A percentile compares a stretch with the other conserved stretches of the same genome.
Evolutionary conservation across 2,329 filamentous ascomycete species (phyloP).

Genomic region (Fusarium clavum): DNA sequence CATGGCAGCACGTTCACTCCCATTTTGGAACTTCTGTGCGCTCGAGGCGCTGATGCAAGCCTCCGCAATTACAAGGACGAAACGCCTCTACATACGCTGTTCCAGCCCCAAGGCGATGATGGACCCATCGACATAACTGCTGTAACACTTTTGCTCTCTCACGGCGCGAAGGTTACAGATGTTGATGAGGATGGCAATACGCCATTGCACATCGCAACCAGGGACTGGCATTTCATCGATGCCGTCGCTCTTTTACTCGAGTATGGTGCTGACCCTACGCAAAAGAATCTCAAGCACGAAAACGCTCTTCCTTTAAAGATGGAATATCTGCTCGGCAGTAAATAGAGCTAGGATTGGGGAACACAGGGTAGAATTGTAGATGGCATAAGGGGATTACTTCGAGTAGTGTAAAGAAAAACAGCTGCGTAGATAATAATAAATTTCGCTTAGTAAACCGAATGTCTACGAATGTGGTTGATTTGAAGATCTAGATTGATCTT

Average conservation of each 20-base stretch:
- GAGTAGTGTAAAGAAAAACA: too few relatives aligned
- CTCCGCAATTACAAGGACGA: neutral
- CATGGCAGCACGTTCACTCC: neutral
- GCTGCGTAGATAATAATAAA: too few relatives aligned
- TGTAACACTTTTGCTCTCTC: neutral
- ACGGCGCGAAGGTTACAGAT: neutral
- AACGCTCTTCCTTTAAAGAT: neutral
- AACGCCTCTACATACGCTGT: neutral
- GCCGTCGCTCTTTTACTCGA: neutral
- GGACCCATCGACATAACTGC: neutral
- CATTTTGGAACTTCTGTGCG: neutral
- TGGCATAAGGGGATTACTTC: too few relatives aligned
- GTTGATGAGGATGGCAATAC: neutral
- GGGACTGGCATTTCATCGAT: neutral
- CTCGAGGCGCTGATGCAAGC: neutral
- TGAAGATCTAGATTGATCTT: too few relatives aligned
- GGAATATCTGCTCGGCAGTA: too few relatives aligned
- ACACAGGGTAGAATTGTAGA: too few relatives aligned
- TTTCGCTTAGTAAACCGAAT: too few relatives aligned
- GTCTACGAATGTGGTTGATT: too few relatives aligned
- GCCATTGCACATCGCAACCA: neutral
- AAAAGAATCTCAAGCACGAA: neutral
- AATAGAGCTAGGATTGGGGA: too few relatives aligned
- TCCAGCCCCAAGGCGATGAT: accelerated
- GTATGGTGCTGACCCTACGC: neutral